Conservation (phyloP, 805 yeast species). For the Phaffomyces opuntiae region DNA sequence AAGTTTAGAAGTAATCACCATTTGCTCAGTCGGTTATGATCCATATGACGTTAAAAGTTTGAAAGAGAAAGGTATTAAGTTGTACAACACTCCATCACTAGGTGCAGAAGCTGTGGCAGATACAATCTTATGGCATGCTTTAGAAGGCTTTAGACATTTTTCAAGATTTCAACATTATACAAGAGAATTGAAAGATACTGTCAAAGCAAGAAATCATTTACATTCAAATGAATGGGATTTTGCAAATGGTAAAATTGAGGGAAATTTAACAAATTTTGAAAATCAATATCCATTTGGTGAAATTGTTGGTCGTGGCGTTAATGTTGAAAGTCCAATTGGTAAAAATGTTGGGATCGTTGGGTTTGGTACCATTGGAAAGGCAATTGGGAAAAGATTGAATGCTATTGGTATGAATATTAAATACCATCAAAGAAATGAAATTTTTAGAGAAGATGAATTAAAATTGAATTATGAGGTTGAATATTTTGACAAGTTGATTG, state of each 20-base stretch:
- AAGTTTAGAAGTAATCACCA: conserved; percentile 39
- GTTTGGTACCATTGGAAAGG: conserved; percentile 54
- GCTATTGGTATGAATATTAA: conserved; percentile 53
- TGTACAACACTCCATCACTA: conserved; percentile 39
- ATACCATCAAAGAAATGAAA: conserved; percentile 43
- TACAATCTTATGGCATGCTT: conserved; percentile 47
- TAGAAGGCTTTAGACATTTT: conserved; percentile 49
- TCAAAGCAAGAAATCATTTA: conserved; percentile 31
- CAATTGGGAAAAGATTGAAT: conserved; percentile 41
- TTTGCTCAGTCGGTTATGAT: conserved; percentile 55
- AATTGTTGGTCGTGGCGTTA: conserved; percentile 28
- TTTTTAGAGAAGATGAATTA: conserved; percentile 24
- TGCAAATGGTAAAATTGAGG: conserved; percentile 3
- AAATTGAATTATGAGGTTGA: conserved; percentile 29
- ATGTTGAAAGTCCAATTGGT: conserved; percentile 37
- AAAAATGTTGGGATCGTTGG: conserved; percentile 51
- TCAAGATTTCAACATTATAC: conserved; percentile 29
- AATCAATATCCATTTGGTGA: conserved; percentile 34
- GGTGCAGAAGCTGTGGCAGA: conserved; percentile 64
- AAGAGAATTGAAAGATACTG: conserved; percentile 31
- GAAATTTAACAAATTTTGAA: conserved; percentile 6
- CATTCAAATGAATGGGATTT: conserved; percentile 23
- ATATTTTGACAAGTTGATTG: conserved; percentile 30
- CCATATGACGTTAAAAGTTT: conserved; percentile 38
- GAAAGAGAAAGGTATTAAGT: conserved; percentile 30